Base-by-base conservation (phyloP, 805 yeast species). In the Candida tammaniensis region DNA sequence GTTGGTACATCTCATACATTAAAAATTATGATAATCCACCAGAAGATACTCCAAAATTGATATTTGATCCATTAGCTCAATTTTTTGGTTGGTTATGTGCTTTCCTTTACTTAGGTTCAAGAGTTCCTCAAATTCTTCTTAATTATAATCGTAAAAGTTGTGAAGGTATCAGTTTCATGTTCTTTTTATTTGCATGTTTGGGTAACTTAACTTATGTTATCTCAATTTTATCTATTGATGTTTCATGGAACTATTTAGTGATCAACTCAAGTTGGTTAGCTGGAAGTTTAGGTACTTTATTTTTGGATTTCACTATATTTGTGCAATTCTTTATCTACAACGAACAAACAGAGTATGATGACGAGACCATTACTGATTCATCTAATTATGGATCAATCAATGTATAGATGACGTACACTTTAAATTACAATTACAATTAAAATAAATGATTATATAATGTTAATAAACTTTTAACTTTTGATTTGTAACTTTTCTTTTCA, bases 131-230 rank as follows among this genome's bases (percentile, higher is more conserved):
- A 62, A 86, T 93, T 35, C 57, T 86, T 39, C 70, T 91, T 41
- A 93, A 93, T 61, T 86, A 72, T 53, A 71, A 81, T 55, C 74
- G 97, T 52, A 89, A 88, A 61, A 83, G 95, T 2, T 88, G 96
- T 55, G 98, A 93, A 42, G 98, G 98, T 16, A 85, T 91, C 31
- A 86, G 96, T 8, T 86, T 93, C 52, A 71, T 91, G 70, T 91
- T 93, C 61, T 91, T 91, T 62, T 64, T 93, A 15, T 91, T 93
- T 70, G 98, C 98, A 14, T 88, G 96, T 57, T 65, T 91, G 37
- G 98, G 98, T 30, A 93, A 91, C 56, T 67, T 86, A 52, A 86
- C 96, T 1, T 93, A 88, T 49, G 96, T 93, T 25, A 73, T 86
- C 10, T 83, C 95, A 8, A 91, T 91, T 34, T 64, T 91, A 31